Evolutionary conservation across 1,284 basidiomycete genomes (phyloP), one percentile per base, ranked within the genome.

Genomic region (Ganoderma sinense): DNA sequence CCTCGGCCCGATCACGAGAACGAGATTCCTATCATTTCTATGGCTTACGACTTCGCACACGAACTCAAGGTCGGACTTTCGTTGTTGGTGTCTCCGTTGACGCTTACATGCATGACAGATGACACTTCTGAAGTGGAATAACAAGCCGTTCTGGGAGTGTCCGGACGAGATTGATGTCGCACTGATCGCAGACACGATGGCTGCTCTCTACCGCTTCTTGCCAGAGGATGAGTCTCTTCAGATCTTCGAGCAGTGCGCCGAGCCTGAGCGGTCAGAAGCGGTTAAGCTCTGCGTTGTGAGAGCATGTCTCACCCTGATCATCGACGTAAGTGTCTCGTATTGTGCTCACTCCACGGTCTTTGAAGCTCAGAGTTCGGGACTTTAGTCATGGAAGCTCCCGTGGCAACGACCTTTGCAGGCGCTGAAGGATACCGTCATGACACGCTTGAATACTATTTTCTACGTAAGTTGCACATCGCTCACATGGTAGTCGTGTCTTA

Each of bases 201-300:
- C 92, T 1, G 87, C 88, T 0, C 80, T 95, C 13, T 95, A 89
- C 78, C 88, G 93, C 16, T 93, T 91, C 75, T 80, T 93, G 48
- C 86, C 92, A 0, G 81, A 85, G 59, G 86, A 89, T 64, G 91
- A 93, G 56, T 85, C 87, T 1, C 72, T 90, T 11, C 82, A 83
- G 1, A 78, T 94, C 23, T 93, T 95, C 75, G 78, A 83, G 33
- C 82, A 83, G 3, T 93, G 91, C 75, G 79, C 96, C 33, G 89
- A 93, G 73, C 88, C 92, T 10, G 93, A 94, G 73, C 87, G 91
- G 45, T 91, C 93, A 0, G 92, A 95, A 61, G 89, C 91, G 4
- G 89, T 94, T 73, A 96, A 95, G 83, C 87, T 92, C n/a, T 89
- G 89, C 69, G 94, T 86, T 1, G 84, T 95, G 64, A 89, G 91